phyloP scores from a whole-genome alignment of 1,139 yeast species.

The Sugiyamaella sp. region DNA sequence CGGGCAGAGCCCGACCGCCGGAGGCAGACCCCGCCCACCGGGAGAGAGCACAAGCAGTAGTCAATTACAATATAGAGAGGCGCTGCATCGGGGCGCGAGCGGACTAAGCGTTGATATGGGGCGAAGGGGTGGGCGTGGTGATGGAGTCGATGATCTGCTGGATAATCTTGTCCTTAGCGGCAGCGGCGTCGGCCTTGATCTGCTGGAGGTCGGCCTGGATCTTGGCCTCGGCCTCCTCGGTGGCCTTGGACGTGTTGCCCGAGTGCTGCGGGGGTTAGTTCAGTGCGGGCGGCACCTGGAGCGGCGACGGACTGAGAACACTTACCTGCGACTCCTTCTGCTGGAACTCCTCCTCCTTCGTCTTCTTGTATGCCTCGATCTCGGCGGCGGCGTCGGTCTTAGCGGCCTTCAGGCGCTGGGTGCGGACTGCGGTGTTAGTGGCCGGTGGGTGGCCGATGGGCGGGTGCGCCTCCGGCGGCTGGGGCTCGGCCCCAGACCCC shows the following conservation, averaged over 20 bases:
- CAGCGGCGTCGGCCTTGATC: conserved; percentile 63
- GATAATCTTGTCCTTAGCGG: conserved; percentile 69
- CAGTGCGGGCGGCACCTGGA: background rate
- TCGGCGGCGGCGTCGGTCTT: conserved; percentile 90
- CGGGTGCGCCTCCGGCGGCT: background rate
- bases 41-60: background rate
- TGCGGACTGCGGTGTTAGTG: conserved; percentile 53
- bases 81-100: too few species aligned
- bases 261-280: conserved; percentile 47
- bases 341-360: conserved; percentile 82
- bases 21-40: background rate
- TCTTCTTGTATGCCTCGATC: conserved; percentile 80
- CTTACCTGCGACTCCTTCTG: conserved; percentile 54
- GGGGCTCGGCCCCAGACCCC: background rate
- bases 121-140: conserved; percentile 73
- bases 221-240: conserved; percentile 66
- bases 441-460: background rate
- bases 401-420: conserved; percentile 89
- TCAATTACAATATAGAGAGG: background rate
- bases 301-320: conserved; percentile 1
- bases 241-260: conserved; percentile 67
- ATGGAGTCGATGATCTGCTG: conserved; percentile 80
- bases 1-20: background rate
- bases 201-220: conserved; percentile 49
- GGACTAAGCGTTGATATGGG: conserved; percentile 75